A percentile compares a stretch with the other conserved stretches of the same genome.
phyloP scores from a whole-genome alignment of 352 stramenopile species.

The Paralagenidium karlingii region DNA sequence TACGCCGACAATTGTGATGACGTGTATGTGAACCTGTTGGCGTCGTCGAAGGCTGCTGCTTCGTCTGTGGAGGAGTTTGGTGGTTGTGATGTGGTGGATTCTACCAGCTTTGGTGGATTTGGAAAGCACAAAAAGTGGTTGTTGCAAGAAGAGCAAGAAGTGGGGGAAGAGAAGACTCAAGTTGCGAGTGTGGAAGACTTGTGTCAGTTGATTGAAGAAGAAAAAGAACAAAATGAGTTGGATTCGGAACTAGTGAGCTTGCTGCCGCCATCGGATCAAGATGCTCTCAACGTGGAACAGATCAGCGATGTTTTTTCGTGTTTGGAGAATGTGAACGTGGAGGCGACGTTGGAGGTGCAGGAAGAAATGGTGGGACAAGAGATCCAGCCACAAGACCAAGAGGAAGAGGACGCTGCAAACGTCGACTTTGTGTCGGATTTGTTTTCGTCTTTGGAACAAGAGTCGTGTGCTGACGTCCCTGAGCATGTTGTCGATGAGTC shows the following conservation, averaged over 20 bases:
- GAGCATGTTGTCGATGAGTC: conserved; percentile 3
- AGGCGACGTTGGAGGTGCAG: background rate
- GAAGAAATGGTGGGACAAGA: conserved; percentile 8
- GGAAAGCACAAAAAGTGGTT: too few species aligned
- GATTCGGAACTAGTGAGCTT: too few species aligned
- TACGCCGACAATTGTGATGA: too few species aligned
- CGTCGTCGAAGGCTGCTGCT: too few species aligned
- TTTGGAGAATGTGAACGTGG: conserved; percentile 13
- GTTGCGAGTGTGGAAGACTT: conserved; percentile 34
- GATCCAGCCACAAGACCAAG: background rate
- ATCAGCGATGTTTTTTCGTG: conserved; percentile 34
- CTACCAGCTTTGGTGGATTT: too few species aligned
- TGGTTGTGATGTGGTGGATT: too few species aligned
- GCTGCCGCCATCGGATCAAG: too few species aligned
- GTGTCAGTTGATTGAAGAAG: too few species aligned
- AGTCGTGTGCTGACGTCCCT: conserved; percentile 1
- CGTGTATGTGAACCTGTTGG: too few species aligned
- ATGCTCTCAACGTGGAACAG: conserved; percentile 40
- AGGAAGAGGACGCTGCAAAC: conserved; percentile 10
- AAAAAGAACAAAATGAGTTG: too few species aligned
- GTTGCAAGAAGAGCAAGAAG: conserved; percentile 12
- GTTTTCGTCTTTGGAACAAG: conserved; percentile 19
- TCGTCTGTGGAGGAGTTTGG: too few species aligned
- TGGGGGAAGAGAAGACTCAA: conserved; percentile 19
- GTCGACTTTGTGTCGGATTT: conserved; percentile 15